phyloP scores from a whole-genome alignment of 768 basidiomycete species.

The Trametopsis cervina region DNA sequence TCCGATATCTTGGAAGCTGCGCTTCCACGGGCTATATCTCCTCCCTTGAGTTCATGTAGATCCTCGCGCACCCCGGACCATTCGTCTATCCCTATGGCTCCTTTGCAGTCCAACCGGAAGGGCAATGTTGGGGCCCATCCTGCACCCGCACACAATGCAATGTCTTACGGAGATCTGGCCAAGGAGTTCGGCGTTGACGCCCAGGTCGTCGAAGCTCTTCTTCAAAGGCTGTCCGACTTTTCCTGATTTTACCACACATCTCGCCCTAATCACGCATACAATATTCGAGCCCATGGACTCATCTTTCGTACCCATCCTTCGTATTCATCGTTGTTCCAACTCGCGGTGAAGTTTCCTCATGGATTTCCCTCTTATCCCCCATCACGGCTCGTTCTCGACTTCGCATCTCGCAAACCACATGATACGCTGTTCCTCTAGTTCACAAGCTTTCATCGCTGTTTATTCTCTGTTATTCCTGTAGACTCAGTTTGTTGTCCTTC shows the following conservation, averaged over 20 bases:
- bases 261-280: neutral
- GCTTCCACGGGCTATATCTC: slow-evolving; percentile 18
- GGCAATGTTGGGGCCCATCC: slow-evolving; percentile 7
- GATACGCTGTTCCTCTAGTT: neutral
- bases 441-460: neutral
- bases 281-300: neutral
- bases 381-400: neutral
- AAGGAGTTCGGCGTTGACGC: slow-evolving; percentile 71
- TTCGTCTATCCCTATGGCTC: neutral
- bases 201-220: slow-evolving; percentile 59
- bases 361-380: neutral
- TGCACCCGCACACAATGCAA: slow-evolving; percentile 1
- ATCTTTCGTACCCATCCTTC: neutral
- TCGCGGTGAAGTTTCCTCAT: neutral
- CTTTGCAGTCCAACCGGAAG: slow-evolving; percentile 10
- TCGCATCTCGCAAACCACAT: neutral
- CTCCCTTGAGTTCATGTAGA: slow-evolving; percentile 11
- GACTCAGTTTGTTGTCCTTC: neutral
- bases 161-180: slow-evolving; percentile 48
- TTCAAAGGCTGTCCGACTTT: slow-evolving; percentile 43
- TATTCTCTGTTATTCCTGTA: neutral
- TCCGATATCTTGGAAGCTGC: slow-evolving; percentile 34
- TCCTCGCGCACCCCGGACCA: slow-evolving; percentile 4
- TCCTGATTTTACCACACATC: slow-evolving; percentile 3
- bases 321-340: neutral